Evolutionary conservation across 768 basidiomycete genomes (phyloP).

Genomic region (Lentinula sp.): DNA sequence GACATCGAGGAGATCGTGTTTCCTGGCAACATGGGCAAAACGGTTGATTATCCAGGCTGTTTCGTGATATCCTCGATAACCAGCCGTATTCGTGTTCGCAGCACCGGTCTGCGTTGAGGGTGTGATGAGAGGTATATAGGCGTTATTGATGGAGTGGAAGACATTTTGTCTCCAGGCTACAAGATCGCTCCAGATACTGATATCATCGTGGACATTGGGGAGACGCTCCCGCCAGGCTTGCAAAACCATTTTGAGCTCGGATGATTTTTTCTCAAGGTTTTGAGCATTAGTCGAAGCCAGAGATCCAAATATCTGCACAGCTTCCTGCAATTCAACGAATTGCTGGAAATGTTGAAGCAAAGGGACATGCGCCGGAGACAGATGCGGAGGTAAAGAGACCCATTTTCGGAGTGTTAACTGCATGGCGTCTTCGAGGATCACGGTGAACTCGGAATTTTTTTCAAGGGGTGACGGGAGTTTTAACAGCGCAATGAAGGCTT

Average conservation of each 20-base stretch:
- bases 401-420: slow-evolving; percentile 96
- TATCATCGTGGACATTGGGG: slow-evolving; percentile 94
- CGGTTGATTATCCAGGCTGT: slow-evolving; percentile 99
- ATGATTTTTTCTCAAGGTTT: slow-evolving; percentile 92
- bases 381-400: slow-evolving; percentile 78
- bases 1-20: slow-evolving; percentile 93
- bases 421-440: slow-evolving; percentile 91
- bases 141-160: slow-evolving; percentile 93
- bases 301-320: slow-evolving; percentile 89
- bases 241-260: slow-evolving; percentile 92
- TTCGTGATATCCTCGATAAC: slow-evolving; percentile 96
- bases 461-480: slow-evolving; percentile 74
- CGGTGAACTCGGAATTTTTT: slow-evolving; percentile 84
- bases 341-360: slow-evolving; percentile 97
- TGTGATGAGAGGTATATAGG: slow-evolving; percentile 87
- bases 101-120: slow-evolving; percentile 14
- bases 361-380: slow-evolving; percentile 91
- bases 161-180: slow-evolving; percentile 99
- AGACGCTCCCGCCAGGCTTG: slow-evolving; percentile 96
- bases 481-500: slow-evolving; percentile 86
- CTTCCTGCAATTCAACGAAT: slow-evolving; percentile 96
- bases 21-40: slow-evolving; percentile 96
- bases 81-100: slow-evolving; percentile 71
- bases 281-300: slow-evolving; percentile 78
- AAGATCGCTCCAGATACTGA: slow-evolving; percentile 98